Evolutionary conservation across 2,329 filamentous ascomycete species (phyloP).

Genomic region (Alternaria angustiovoidea): DNA sequence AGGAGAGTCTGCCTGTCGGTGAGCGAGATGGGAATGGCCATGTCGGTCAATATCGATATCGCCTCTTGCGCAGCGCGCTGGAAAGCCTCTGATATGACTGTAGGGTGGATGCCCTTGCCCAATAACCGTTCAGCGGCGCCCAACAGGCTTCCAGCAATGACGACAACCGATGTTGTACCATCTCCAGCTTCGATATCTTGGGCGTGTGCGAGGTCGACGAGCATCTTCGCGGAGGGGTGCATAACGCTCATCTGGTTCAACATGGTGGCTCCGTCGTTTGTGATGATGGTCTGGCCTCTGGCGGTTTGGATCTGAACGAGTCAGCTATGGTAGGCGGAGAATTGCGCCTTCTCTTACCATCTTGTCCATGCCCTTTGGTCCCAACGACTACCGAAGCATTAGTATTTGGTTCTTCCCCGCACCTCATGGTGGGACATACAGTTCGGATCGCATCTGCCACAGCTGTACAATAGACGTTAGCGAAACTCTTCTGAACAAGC

Average conservation of each 20-base stretch:
- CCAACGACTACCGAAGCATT: slow-evolving; percentile 70
- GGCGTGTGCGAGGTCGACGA: slow-evolving; percentile 94
- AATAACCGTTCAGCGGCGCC: slow-evolving; percentile 92
- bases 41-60: slow-evolving; percentile 88
- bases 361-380: slow-evolving; percentile 98
- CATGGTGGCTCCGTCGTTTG: slow-evolving; percentile 99
- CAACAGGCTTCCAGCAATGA: slow-evolving; percentile 93
- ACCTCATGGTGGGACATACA: slow-evolving; percentile 52
- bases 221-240: slow-evolving; percentile 99
- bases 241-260: slow-evolving; percentile 98
- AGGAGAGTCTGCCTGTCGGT: slow-evolving; percentile 88
- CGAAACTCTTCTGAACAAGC: slow-evolving; percentile 19
- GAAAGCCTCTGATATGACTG: slow-evolving; percentile 96
- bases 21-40: slow-evolving; percentile 93
- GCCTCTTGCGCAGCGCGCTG: slow-evolving; percentile 90
- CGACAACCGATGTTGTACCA: slow-evolving; percentile 96
- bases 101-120: slow-evolving; percentile 91
- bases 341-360: slow-evolving; percentile 65
- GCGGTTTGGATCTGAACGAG: slow-evolving; percentile 78
- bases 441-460: slow-evolving; percentile 98
- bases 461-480: slow-evolving; percentile 62
- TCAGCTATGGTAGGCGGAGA: slow-evolving; percentile 15
- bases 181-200: slow-evolving; percentile 99
- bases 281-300: slow-evolving; percentile 98
- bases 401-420: slow-evolving; percentile 34